Percentiles rank a stretch among this genome's conserved stretches.
These are phyloP conservation scores for Hemisphaericaspora subhashii DNA, from an alignment of 1,139 yeast species.

Conservation along the genomic window DNA sequence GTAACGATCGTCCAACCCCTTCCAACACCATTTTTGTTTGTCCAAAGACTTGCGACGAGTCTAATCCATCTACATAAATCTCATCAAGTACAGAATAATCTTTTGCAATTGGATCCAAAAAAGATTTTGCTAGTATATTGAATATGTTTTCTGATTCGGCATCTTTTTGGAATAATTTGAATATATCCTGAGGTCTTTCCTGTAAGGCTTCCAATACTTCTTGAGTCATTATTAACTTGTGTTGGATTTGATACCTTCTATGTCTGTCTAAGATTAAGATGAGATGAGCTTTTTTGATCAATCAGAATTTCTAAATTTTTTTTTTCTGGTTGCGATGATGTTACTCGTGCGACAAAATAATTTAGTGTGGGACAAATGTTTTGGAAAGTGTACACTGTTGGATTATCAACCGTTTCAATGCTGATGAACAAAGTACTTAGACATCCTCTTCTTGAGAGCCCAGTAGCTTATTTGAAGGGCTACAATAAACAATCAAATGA, in stretches of 20 bases:
- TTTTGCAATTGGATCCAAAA: constrained; percentile 65
- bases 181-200: constrained; percentile 29
- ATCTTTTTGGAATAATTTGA: constrained; percentile 20
- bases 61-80: constrained; percentile 81
- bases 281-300: background rate
- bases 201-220: constrained; percentile 18
- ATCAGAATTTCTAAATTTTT: background rate
- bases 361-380: no score
- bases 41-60: constrained; percentile 90
- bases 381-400: background rate
- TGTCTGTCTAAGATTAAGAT: no score
- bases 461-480: constrained; percentile 23
- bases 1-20: constrained; percentile 35
- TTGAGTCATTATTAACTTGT: constrained; percentile 11
- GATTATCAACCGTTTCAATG: no score
- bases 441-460: constrained; percentile 28
- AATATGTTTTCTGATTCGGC: constrained; percentile 21
- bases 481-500: constrained; percentile 20
- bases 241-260: background rate
- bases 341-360: no score
- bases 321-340: constrained; percentile 7
- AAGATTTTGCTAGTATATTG: constrained; percentile 46
- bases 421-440: constrained; percentile 6
- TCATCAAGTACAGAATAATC: constrained; percentile 75
- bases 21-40: constrained; percentile 79